phyloP scores from a whole-genome alignment of 257 asterid species.

The Penstemon davidsonii region DNA sequence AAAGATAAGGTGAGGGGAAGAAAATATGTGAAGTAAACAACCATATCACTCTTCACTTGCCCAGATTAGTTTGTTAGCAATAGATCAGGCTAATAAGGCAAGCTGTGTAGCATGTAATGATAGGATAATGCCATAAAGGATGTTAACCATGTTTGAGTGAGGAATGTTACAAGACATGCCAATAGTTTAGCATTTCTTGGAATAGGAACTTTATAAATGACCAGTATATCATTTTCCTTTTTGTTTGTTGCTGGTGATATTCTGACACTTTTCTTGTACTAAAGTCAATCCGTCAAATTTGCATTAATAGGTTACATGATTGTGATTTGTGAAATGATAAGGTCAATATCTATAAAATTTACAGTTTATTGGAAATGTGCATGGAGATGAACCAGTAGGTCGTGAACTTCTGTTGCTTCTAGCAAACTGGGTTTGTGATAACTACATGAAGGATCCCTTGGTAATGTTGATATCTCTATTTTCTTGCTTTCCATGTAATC shows the following conservation, averaged over 20 bases:
- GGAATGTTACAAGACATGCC: background rate
- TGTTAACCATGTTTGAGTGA: background rate
- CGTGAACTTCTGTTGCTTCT: slow-evolving; percentile 87
- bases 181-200: background rate
- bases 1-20: too few species aligned
- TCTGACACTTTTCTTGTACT: background rate
- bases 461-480: slow-evolving; percentile 40
- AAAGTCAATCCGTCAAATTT: background rate
- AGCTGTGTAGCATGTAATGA: too few species aligned
- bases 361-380: slow-evolving; percentile 96
- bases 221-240: background rate
- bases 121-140: too few species aligned
- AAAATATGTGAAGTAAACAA: too few species aligned
- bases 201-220: background rate
- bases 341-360: slow-evolving; percentile 34
- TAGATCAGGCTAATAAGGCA: too few species aligned
- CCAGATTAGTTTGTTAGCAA: too few species aligned
- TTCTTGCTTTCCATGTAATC: slow-evolving; percentile 4
- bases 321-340: slow-evolving; percentile 31
- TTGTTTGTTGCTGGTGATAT: background rate
- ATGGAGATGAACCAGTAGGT: slow-evolving; percentile 99
- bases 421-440: slow-evolving; percentile 89
- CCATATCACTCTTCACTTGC: too few species aligned
- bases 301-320: background rate
- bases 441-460: slow-evolving; percentile 82